Evolutionary conservation across 331 rosid genomes (phyloP).

Genomic region (Ulmus americana): DNA sequence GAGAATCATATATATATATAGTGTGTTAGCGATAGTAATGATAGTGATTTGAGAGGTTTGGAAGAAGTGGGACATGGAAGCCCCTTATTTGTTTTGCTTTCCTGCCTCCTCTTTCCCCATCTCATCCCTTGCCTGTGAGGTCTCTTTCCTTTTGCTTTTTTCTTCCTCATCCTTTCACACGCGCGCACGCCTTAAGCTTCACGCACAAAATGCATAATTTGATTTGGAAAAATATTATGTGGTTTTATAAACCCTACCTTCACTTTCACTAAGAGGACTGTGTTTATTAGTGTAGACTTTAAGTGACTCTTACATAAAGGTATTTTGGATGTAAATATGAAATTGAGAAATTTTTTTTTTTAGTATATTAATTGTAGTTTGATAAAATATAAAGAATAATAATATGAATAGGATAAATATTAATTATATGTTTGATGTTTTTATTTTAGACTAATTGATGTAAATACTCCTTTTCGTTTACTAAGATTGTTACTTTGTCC

Average conservation of each 20-base stretch:
- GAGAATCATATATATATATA: slow-evolving; percentile 11
- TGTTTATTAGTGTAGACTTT: too few species aligned
- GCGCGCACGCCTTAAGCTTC: slow-evolving; percentile 10
- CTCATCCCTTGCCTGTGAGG: neutral
- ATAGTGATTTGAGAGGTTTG: slow-evolving; percentile 34
- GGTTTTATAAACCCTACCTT: neutral
- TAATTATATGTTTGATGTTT: neutral
- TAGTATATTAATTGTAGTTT: too few species aligned
- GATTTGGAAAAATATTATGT: neutral
- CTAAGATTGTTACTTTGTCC: too few species aligned
- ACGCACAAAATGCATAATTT: slow-evolving; percentile 3
- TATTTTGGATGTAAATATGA: too few species aligned
- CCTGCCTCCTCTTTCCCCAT: slow-evolving; percentile 13
- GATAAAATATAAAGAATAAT: neutral
- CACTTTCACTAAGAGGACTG: neutral
- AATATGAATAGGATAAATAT: neutral
- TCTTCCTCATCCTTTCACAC: neutral
- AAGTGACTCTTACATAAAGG: too few species aligned
- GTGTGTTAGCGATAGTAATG: slow-evolving; percentile 35
- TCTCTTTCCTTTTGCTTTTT: slow-evolving; percentile 16
- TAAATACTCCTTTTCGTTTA: neutral
- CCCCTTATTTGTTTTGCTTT: slow-evolving; percentile 18
- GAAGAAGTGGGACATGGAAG: slow-evolving; percentile 43
- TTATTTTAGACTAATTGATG: neutral
- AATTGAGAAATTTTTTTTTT: too few species aligned